Evolutionary conservation across 179 eudicot species (phyloP), one percentile per base, ranked within the genome.

Genomic region (Camellia oleifera): DNA sequence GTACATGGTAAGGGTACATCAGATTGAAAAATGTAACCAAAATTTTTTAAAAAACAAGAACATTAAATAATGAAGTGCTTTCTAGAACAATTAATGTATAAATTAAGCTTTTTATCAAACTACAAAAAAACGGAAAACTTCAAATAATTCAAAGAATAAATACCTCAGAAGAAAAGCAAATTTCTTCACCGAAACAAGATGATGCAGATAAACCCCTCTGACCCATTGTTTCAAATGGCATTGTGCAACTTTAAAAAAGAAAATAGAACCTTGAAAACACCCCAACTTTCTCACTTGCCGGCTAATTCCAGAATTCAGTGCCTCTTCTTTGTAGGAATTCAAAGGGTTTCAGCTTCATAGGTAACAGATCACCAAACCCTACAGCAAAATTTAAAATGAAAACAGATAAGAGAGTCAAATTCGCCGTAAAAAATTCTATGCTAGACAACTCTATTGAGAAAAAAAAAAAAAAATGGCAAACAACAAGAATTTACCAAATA

Each of bases 161-260:
- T 72, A 80, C 88, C 78, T 86, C 81, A 26, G 77, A 82, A 8
- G 81, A 58, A 77, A 85, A 80, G 50, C 62, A 78, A 12, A 63
- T 68, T 26, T 85, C 83, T 75, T 83, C 79, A 4, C 74, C 53
- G 32, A 83, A 66, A 78, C 64, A 78, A 42, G 77, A 58, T 23
- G 85, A 73, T 11, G 79, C 10, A 7, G 76, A 26, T 64, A 23
- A 64, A 18, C 23, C 64, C 77, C 76, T 20, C 26, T 7, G 68
- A 45, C 32, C 69, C 57, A 70, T 60, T 70, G 17, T 20, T 53
- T 70, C 81, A 79, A 62, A 70, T 4, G 76, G 69, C 76, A 79
- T 46, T 8, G 20, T 69, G 75, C 18, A 44, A 68, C 26, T 50
- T 14, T 14, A 20, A 15, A 8, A 1, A 58, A 57, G n/a, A 15